A percentile compares a stretch with the other conserved stretches of the same genome.
phyloP scores from a whole-genome alignment of 441 rosid species.

The Cnidoscolus chayamansa region DNA sequence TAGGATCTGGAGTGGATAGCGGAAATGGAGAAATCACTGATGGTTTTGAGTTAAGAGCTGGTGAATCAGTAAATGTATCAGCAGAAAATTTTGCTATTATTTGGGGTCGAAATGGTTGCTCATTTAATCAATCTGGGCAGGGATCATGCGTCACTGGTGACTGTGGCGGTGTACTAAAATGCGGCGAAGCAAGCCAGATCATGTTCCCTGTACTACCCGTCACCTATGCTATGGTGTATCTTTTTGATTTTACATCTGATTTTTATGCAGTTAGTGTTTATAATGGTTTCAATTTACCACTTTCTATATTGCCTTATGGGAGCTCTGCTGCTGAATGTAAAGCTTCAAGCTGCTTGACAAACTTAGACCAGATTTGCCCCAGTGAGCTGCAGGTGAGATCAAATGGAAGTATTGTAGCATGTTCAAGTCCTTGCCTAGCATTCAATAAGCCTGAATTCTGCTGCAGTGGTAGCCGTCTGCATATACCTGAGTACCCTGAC shows the following conservation, averaged over 20 bases:
- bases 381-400: not conserved
- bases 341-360: not conserved
- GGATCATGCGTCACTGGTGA: constrained; percentile 2
- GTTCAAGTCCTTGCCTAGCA: not conserved
- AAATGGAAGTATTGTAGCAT: not conserved
- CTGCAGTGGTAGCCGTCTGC: not conserved
- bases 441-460: constrained; percentile 5
- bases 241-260: not conserved
- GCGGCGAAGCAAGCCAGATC: not conserved
- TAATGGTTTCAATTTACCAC: not conserved
- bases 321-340: not conserved
- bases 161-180: not conserved
- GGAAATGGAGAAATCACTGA: too few species aligned
- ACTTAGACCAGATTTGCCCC: not conserved
- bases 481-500: too few species aligned
- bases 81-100: not conserved
- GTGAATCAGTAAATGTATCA: not conserved
- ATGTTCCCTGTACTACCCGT: not conserved
- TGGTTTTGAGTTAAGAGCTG: not conserved
- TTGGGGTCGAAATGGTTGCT: constrained; percentile 6
- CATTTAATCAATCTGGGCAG: not conserved
- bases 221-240: not conserved
- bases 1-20: too few species aligned
- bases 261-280: not conserved
- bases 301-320: not conserved